Percentiles rank a stretch among this genome's conserved stretches.
Conservation (phyloP, 2,329 filamentous ascomycete species). For the Aureobasidium zeae region DNA sequence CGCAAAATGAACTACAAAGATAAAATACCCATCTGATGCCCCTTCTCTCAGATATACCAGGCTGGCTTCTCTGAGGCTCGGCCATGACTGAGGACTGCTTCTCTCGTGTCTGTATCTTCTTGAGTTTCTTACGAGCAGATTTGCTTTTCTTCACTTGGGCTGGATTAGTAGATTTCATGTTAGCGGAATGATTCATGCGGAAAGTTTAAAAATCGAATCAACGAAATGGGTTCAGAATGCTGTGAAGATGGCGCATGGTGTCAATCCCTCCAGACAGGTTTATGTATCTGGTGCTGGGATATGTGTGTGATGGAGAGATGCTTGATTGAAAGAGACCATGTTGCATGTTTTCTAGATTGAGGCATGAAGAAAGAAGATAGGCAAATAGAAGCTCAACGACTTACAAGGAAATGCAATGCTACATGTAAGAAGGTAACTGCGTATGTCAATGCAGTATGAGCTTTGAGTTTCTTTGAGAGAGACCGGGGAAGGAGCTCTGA, state of each 20-base stretch:
- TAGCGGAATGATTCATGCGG: neutral
- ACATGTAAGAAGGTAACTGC: no score
- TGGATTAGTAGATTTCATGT: neutral
- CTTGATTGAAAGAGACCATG: conserved; percentile 1
- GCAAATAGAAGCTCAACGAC: no score
- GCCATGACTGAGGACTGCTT: neutral
- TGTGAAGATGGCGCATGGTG: neutral
- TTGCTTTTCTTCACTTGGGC: conserved; percentile 1
- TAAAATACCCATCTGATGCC: conserved; percentile 9
- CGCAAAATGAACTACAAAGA: neutral
- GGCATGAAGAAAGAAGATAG: no score
- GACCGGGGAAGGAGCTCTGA: no score
- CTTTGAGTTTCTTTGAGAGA: neutral
- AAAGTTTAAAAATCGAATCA: neutral
- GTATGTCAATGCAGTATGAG: neutral
- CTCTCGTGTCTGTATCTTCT: neutral
- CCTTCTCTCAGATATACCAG: conserved; percentile 7
- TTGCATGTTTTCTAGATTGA: no score
- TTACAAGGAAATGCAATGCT: no score
- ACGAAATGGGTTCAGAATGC: neutral
- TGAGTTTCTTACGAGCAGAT: neutral
- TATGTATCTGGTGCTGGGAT: neutral
- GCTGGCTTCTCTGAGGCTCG: neutral
- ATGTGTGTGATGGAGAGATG: neutral
- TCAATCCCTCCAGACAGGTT: neutral